A percentile compares a stretch with the other conserved stretches of the same genome.
Conservation (phyloP, 768 basidiomycete genomes). For the Heimioporus sp. region DNA sequence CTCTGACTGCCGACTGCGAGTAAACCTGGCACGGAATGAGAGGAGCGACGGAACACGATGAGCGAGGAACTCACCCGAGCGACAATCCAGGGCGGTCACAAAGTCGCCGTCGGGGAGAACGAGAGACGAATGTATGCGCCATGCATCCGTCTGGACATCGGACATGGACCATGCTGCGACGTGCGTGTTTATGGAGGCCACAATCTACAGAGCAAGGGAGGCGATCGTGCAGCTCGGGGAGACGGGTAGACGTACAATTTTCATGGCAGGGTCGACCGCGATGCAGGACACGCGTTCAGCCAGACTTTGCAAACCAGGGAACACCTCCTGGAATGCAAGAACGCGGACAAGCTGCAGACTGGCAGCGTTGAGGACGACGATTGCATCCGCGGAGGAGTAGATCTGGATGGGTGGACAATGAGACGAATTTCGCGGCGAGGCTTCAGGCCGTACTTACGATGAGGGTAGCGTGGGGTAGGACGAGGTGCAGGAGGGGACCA, state of each 20-base stretch:
- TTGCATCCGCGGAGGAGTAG: slow-evolving; percentile 67
- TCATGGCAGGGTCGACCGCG: slow-evolving; percentile 75
- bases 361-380: slow-evolving; percentile 72
- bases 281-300: slow-evolving; percentile 54
- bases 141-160: slow-evolving; percentile 56
- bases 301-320: slow-evolving; percentile 53
- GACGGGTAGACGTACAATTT: slow-evolving; percentile 55
- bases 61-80: slow-evolving; percentile 53
- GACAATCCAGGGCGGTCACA: slow-evolving; percentile 68
- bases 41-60: background rate
- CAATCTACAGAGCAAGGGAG: slow-evolving; percentile 48
- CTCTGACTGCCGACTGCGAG: slow-evolving; percentile 65
- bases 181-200: slow-evolving; percentile 64
- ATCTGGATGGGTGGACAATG: slow-evolving; percentile 42
- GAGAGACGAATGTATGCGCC: slow-evolving; percentile 82
- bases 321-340: slow-evolving; percentile 79
- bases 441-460: slow-evolving; percentile 45
- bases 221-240: slow-evolving; percentile 5
- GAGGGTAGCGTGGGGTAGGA: slow-evolving; percentile 52
- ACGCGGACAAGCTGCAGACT: slow-evolving; percentile 63
- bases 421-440: background rate
- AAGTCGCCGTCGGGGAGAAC: slow-evolving; percentile 52
- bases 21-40: slow-evolving; percentile 52
- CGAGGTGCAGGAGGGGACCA: slow-evolving; percentile 54
- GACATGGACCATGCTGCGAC: slow-evolving; percentile 82